Evolutionary conservation across 257 asterid species (phyloP).

Genomic region (Gentiana macrophylla): DNA sequence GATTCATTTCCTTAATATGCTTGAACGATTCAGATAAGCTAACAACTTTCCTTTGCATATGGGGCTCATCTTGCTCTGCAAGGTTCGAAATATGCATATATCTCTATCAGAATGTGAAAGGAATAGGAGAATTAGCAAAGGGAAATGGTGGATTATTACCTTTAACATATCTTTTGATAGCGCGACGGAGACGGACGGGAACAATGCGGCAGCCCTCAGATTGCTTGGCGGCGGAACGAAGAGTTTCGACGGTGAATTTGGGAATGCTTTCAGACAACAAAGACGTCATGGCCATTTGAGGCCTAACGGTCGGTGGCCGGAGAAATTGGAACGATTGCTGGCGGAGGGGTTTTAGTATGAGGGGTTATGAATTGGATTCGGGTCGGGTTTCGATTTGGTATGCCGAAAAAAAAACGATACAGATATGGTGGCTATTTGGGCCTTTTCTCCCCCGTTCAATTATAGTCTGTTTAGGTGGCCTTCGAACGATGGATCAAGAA

Average conservation of each 20-base stretch:
- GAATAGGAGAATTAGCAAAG: no score
- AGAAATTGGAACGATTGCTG: background rate
- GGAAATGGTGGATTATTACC: constrained; percentile 24
- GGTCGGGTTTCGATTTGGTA: background rate
- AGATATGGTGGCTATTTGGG: no score
- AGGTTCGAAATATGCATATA: background rate
- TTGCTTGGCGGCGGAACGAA: constrained; percentile 84
- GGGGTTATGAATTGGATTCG: constrained; percentile 4
- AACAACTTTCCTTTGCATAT: constrained; percentile 81
- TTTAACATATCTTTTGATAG: constrained; percentile 56
- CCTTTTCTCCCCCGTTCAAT: no score
- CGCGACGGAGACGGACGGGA: constrained; percentile 67
- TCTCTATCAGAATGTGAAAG: background rate
- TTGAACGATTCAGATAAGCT: constrained; percentile 62
- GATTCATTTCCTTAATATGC: constrained; percentile 66
- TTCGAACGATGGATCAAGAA: no score
- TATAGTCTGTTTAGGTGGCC: no score
- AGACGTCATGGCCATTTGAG: constrained; percentile 40
- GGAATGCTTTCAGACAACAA: constrained; percentile 50
- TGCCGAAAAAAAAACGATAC: no score
- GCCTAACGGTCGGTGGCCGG: constrained; percentile 9
- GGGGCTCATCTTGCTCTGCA: constrained; percentile 63
- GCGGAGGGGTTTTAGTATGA: constrained; percentile 1
- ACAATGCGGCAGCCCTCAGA: constrained; percentile 67
- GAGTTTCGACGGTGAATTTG: constrained; percentile 70